Base-by-base conservation (phyloP, 495 filamentous ascomycete genomes). In the Penicillium roqueforti region DNA sequence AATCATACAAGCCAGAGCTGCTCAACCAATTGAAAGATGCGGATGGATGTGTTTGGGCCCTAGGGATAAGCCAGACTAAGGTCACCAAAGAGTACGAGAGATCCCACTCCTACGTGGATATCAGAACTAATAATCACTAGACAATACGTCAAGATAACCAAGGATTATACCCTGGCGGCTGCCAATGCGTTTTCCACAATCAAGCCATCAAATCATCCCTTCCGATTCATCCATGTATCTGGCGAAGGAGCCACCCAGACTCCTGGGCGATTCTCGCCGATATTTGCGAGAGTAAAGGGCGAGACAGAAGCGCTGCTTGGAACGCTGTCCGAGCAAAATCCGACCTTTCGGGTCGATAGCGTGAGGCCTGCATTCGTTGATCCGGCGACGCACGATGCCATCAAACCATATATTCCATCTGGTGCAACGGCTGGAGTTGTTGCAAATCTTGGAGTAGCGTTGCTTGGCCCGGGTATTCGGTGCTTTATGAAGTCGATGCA, bases 141-240 rank as follows among this genome's bases (percentile, higher is more conserved):
- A 10, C 78, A 87, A 32, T 89, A 89, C 60, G 65, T 80, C 32
- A 77, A 78, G 37, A 88, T 89, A 54, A 89, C 86, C 0, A 73
- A 83, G 48, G 76, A 79, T 61, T 88, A 82, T 55, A 65, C 86
- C 8, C 65, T 88, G 19, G 77, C 76, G 1, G 82, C 83, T 18
- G 84, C 84, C 3, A 66, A 78, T 40, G 82, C 84, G 13, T 85
- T 89, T 63, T 59, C 76, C n/a, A 66, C 65, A 5, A 71, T 86
- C 37, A 54, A 56, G 25, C 37, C 57, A 37, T 72, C 81, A 14
- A 39, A 54, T 8, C 32, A 46, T 9, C 42, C 52, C 0, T 83
- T 91, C 70, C 81, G 79, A 37, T 89, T 89, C 59, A 72, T 89
- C 59, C 84, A 84, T 61, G 79, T 91, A 41, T 88, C 86, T 1